phyloP scores from a whole-genome alignment of 345 rosid species.

The Sisymbrium irio region DNA sequence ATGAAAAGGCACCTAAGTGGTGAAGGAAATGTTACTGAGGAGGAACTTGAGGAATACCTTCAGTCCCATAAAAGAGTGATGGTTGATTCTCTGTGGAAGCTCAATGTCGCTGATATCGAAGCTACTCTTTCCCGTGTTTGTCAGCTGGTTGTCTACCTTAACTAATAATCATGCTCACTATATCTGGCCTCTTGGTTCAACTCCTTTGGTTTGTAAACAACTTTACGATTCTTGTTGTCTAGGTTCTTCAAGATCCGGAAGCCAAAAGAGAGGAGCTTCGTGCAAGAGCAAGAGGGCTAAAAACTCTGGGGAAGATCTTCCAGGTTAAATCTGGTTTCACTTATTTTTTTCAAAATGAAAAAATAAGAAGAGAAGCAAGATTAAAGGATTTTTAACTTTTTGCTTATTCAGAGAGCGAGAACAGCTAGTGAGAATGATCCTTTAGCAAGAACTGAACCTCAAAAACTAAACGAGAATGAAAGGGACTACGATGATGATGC shows the following conservation, averaged over 20 bases:
- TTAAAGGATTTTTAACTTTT: not conserved
- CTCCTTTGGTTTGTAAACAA: conserved; percentile 27
- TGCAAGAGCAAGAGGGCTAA: conserved; percentile 88
- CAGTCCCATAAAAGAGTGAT: conserved; percentile 83
- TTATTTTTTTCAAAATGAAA: conserved; percentile 1
- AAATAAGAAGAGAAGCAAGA: not conserved
- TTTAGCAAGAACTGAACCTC: conserved; percentile 33
- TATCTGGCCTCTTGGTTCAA: not conserved
- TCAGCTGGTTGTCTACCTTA: conserved; percentile 74
- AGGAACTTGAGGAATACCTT: conserved; percentile 90
- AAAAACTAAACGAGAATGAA: conserved; percentile 56
- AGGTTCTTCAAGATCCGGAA: conserved; percentile 95
- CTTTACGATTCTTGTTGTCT: conserved; percentile 24
- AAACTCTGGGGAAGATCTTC: conserved; percentile 89
- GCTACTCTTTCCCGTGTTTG: conserved; percentile 93
- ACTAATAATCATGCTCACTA: conserved; percentile 15
- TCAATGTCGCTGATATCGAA: conserved; percentile 96
- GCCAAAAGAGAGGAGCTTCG: conserved; percentile 89
- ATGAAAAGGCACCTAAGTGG: conserved; percentile 87
- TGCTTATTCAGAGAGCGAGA: conserved; percentile 55
- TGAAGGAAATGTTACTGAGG: conserved; percentile 82
- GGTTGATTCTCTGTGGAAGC: conserved; percentile 97
- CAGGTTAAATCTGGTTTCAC: conserved; percentile 48
- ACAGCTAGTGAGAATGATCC: conserved; percentile 61
- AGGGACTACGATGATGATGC: conserved; percentile 37